Base-by-base conservation (phyloP, 148 eudicot genomes). In the Amaranthus cruentus region DNA sequence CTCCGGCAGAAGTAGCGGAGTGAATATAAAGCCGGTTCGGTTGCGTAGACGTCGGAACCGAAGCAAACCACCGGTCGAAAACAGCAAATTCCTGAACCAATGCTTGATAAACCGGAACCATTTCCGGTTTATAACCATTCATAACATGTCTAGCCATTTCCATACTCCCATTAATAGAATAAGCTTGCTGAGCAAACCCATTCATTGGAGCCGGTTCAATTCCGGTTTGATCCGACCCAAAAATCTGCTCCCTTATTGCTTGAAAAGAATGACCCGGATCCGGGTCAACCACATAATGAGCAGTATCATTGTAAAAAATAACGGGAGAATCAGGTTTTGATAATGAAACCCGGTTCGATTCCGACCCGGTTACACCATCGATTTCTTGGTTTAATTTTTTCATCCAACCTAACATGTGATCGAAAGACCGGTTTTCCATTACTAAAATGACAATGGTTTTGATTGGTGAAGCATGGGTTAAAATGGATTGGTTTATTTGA, bases 231-330 rank as follows among this genome's bases (percentile, higher is more conserved):
- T 82, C 49, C 46, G 91, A 87, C 55, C 97, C 97, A 64, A 91
- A 91, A 11, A 89, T 88, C 76, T 91, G 94, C 42, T 89, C 90
- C 15, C 94, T 81, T 10, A 91, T 91, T 64, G 90, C 97, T 57
- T 89, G 94, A 69, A 91, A 91, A 2, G 94, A 89, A 82, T 91
- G 97, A 3, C 97, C 97, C 68, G 97, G 97, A 82, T 91, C 97
- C 11, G 97, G 97, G 69, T 91, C 97, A 43, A 91, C 83, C 6
- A 81, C 88, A 71, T 77, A 89, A 75, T 86, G 90, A n/a, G 97
- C 84, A 11, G 85, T 72, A 76, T 88, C 66, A n/a, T 66, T 64
- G 76, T 82, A 85, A 80, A 47, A 69, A 53, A 89, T 59, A 9
- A 70, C 58, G 0, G 80, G 65, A 3, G 94, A 88, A 1, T 61